Evolutionary conservation across 768 basidiomycete species (phyloP).

Genomic region (Cubamyces sp.): DNA sequence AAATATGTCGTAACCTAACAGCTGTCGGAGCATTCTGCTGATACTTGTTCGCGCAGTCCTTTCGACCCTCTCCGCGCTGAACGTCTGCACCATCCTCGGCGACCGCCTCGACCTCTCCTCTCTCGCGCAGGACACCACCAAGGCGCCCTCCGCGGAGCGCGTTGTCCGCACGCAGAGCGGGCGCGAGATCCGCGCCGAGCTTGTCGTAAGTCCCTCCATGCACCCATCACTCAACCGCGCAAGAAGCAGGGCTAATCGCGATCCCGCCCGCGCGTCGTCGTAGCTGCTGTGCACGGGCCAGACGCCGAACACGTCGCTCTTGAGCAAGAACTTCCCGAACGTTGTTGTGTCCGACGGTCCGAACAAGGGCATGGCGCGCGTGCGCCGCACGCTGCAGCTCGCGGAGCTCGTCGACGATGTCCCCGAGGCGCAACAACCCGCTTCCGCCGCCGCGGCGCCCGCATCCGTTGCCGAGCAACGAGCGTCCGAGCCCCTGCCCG

Average conservation of each 20-base stretch:
- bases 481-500: neutral
- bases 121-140: conserved; percentile 14
- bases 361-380: conserved; percentile 45
- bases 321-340: conserved; percentile 35
- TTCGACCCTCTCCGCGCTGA: conserved; percentile 30
- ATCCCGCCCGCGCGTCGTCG: neutral
- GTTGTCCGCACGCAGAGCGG: conserved; percentile 54
- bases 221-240: too few species aligned
- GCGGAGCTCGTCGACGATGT: conserved; percentile 29
- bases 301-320: conserved; percentile 54
- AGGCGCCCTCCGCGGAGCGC: conserved; percentile 21
- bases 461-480: neutral
- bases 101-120: conserved; percentile 55
- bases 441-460: neutral
- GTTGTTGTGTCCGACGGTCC: conserved; percentile 40
- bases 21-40: neutral
- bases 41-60: conserved; percentile 21
- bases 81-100: conserved; percentile 54
- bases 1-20: too few species aligned
- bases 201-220: conserved; percentile 46
- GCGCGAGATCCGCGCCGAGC: conserved; percentile 53
- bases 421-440: neutral
- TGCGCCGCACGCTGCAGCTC: conserved; percentile 58
- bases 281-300: conserved; percentile 68
- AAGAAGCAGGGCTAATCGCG: too few species aligned